These are phyloP conservation scores for Quambalaria eucalypti DNA, from an alignment of 1,284 basidiomycete genomes.

Conservation along the genomic window DNA sequence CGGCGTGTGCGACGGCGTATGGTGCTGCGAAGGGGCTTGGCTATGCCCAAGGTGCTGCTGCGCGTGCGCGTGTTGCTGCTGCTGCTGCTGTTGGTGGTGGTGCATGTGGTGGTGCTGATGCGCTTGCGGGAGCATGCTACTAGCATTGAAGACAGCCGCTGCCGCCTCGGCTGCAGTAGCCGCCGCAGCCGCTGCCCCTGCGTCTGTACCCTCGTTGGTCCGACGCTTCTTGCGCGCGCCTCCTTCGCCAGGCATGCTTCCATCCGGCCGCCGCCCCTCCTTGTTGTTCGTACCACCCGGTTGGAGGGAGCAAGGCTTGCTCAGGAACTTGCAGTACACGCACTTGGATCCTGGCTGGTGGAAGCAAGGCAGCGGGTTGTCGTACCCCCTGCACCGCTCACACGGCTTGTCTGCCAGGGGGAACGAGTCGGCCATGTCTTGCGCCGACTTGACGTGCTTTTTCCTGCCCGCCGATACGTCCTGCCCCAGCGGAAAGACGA, in stretches of 20 bases:
- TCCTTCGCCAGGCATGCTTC: not conserved
- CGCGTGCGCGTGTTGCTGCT: not conserved
- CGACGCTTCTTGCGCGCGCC: not conserved
- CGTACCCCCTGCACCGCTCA: not conserved
- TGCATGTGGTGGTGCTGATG: not conserved
- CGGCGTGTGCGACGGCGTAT: too few species aligned
- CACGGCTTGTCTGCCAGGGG: not conserved
- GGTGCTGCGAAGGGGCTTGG: too few species aligned
- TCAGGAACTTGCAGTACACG: constrained; percentile 2
- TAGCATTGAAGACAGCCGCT: not conserved
- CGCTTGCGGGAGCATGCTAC: not conserved
- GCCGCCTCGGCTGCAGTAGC: not conserved
- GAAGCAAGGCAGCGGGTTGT: constrained; percentile 1
- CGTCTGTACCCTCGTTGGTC: not conserved
- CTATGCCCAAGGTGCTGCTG: not conserved
- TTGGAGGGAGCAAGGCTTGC: not conserved
- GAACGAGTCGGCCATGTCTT: not conserved
- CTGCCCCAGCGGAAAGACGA: not conserved
- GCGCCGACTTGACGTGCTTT: not conserved
- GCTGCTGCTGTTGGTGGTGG: not conserved
- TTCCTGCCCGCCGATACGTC: not conserved
- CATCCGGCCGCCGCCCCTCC: not conserved
- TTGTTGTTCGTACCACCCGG: not conserved
- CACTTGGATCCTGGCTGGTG: not conserved
- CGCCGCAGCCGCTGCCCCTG: not conserved